A percentile compares a stretch with the other conserved stretches of the same genome.
Conservation (phyloP, 2,329 filamentous ascomycete species). For the Ceratocystis colombiana region DNA sequence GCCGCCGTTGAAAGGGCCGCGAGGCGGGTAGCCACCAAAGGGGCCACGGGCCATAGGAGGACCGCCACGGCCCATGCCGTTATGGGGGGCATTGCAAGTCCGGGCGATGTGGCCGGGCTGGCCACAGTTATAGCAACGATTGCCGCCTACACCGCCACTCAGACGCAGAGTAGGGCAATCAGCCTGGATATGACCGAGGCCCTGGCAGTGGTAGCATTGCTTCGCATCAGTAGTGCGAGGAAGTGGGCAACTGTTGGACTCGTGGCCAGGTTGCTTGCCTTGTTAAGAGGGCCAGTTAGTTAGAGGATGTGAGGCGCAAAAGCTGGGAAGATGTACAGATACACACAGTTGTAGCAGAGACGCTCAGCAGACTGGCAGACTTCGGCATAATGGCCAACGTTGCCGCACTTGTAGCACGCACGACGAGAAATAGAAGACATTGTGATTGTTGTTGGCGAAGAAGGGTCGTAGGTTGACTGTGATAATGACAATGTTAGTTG, state of each 20-base stretch:
- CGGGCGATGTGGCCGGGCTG: constrained; percentile 87
- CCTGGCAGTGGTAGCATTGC: constrained; percentile 99
- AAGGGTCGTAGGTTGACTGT: not conserved
- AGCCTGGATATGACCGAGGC: constrained; percentile 93
- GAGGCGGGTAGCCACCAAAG: constrained; percentile 48
- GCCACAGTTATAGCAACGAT: constrained; percentile 94
- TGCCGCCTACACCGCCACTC: constrained; percentile 69
- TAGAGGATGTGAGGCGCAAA: constrained; percentile 6
- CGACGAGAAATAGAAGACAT: constrained; percentile 76
- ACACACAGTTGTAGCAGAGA: constrained; percentile 97
- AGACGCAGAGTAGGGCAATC: constrained; percentile 95
- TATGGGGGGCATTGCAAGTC: constrained; percentile 65
- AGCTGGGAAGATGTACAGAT: not conserved
- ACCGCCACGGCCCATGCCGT: constrained; percentile 55
- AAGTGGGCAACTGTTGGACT: constrained; percentile 94
- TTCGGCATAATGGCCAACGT: constrained; percentile 72
- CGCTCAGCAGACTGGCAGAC: constrained; percentile 96
- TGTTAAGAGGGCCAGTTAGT: constrained; percentile 32
- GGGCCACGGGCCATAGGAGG: constrained; percentile 58
- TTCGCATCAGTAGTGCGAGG: constrained; percentile 96
- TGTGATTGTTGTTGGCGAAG: constrained; percentile 30
- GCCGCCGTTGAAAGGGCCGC: constrained; percentile 64
- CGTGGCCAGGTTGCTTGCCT: constrained; percentile 84
- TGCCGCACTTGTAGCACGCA: constrained; percentile 75
- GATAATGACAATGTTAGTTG: constrained; percentile 2